A percentile compares a stretch with the other conserved stretches of the same genome.
These are phyloP conservation scores for Lactifluus piperatus DNA, from an alignment of 768 basidiomycete genomes.

Conservation along the genomic window DNA sequence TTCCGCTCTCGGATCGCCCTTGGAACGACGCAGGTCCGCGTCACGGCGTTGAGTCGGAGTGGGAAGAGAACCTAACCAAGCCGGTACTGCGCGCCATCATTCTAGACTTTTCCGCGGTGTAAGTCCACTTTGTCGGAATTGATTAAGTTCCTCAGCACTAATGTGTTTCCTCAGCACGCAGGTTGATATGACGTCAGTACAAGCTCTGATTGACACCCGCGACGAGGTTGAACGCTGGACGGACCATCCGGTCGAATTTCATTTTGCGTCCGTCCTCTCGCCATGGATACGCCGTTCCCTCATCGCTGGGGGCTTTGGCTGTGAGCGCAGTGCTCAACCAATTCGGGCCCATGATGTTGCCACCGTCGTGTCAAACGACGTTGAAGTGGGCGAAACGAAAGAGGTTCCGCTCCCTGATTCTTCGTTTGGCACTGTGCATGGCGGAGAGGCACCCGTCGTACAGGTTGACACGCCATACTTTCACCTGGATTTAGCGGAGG, in stretches of 20 bases:
- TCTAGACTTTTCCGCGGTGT: constrained; percentile 84
- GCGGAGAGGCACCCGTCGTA: constrained; percentile 28
- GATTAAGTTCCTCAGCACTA: background rate
- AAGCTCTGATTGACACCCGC: constrained; percentile 84
- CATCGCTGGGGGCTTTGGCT: constrained; percentile 85
- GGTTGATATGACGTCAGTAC: constrained; percentile 86
- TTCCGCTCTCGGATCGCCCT: constrained; percentile 63
- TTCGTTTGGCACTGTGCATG: constrained; percentile 11
- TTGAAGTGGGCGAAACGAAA: constrained; percentile 8
- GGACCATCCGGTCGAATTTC: constrained; percentile 78
- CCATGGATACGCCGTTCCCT: constrained; percentile 91
- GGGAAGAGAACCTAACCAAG: constrained; percentile 44
- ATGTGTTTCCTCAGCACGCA: constrained; percentile 46
- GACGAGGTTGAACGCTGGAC: constrained; percentile 84
- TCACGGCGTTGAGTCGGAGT: constrained; percentile 37
- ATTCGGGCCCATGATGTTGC: constrained; percentile 55
- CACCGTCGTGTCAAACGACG: constrained; percentile 58
- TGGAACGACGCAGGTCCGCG: constrained; percentile 91
- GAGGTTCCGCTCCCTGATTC: background rate
- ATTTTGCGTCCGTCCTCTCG: constrained; percentile 86
- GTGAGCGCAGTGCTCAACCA: constrained; percentile 37
- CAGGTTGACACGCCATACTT: constrained; percentile 69
- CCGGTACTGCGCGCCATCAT: constrained; percentile 80
- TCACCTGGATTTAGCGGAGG: constrained; percentile 50
- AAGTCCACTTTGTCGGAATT: constrained; percentile 25